Percentiles rank a stretch among this genome's conserved stretches.
Conservation (phyloP, 768 basidiomycete genomes). For the Zangia roseola region DNA sequence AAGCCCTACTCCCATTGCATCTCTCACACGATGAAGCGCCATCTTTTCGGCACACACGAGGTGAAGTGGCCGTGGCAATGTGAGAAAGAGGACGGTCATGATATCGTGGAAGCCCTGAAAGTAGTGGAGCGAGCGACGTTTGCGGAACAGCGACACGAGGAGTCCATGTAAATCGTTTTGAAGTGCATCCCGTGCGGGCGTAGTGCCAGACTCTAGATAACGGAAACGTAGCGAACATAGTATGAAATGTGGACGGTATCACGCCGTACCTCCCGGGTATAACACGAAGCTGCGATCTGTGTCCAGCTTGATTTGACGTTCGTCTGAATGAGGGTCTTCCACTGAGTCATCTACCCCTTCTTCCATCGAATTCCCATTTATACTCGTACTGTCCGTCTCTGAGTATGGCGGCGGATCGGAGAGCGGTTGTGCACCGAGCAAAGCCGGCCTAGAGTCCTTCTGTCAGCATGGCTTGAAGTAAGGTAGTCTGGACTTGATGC, state of each 20-base stretch:
- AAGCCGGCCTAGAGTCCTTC: slow-evolving; percentile 21
- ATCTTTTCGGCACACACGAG: slow-evolving; percentile 47
- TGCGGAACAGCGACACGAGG: slow-evolving; percentile 73
- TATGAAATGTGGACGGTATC: slow-evolving; percentile 10
- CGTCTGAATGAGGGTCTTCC: slow-evolving; percentile 59
- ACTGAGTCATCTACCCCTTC: background rate
- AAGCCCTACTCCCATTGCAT: slow-evolving; percentile 84
- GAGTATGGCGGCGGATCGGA: slow-evolving; percentile 32
- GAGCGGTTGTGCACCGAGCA: slow-evolving; percentile 40
- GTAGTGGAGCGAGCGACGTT: slow-evolving; percentile 71
- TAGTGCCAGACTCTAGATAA: slow-evolving; percentile 17
- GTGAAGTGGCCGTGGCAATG: slow-evolving; percentile 60
- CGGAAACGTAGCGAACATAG: slow-evolving; percentile 2
- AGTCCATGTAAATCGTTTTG: slow-evolving; percentile 69
- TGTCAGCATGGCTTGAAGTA: slow-evolving; percentile 20
- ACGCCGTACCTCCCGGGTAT: slow-evolving; percentile 76
- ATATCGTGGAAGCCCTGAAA: slow-evolving; percentile 96
- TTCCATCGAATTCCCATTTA: slow-evolving; percentile 1
- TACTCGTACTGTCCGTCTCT: slow-evolving; percentile 17
- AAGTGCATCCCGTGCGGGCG: slow-evolving; percentile 44
- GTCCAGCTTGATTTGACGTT: slow-evolving; percentile 84
- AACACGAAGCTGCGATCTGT: slow-evolving; percentile 92
- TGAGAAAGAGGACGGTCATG: slow-evolving; percentile 77
- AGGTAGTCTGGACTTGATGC: slow-evolving; percentile 2
- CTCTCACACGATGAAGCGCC: slow-evolving; percentile 51